A percentile compares a stretch with the other conserved stretches of the same genome.
phyloP scores from a whole-genome alignment of 108 stramenopile genomes.

The Poteriospumella lacustris region DNA sequence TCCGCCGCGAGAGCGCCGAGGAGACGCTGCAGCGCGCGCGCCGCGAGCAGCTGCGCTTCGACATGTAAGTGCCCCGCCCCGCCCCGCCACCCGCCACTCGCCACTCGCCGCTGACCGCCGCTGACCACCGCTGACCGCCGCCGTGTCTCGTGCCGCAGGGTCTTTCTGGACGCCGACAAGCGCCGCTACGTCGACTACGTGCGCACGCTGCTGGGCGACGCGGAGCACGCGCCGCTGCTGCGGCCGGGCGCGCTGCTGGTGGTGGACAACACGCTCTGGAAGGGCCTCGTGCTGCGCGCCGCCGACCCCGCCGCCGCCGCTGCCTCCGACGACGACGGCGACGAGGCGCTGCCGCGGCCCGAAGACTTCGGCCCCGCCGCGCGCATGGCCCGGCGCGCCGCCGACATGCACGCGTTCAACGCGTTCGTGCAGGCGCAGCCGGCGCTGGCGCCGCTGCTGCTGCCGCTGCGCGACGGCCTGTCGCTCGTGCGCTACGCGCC shows the following conservation, averaged over 20 bases:
- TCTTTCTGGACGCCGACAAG: constrained; percentile 84
- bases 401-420: constrained; percentile 79
- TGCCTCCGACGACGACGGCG: background rate
- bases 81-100: background rate
- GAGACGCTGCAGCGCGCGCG: background rate
- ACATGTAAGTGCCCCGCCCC: background rate
- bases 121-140: background rate
- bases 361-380: constrained; percentile 31
- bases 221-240: constrained; percentile 54
- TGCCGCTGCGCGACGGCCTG: constrained; percentile 79
- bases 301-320: background rate
- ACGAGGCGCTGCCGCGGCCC: background rate
- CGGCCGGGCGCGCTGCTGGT: constrained; percentile 70
- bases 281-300: constrained; percentile 64
- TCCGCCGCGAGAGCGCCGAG: background rate
- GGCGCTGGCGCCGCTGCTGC: constrained; percentile 65
- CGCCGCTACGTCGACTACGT: constrained; percentile 71
- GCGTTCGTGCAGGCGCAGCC: constrained; percentile 62
- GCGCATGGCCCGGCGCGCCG: constrained; percentile 63
- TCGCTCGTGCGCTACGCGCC: constrained; percentile 56
- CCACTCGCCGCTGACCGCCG: background rate
- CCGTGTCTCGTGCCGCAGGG: background rate
- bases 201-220: constrained; percentile 54
- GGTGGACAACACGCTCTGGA: constrained; percentile 86
- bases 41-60: background rate